Evolutionary conservation across 208 protist genomes (phyloP), one percentile per base, ranked within the genome.

Genomic region (Trichomonas tenax): DNA sequence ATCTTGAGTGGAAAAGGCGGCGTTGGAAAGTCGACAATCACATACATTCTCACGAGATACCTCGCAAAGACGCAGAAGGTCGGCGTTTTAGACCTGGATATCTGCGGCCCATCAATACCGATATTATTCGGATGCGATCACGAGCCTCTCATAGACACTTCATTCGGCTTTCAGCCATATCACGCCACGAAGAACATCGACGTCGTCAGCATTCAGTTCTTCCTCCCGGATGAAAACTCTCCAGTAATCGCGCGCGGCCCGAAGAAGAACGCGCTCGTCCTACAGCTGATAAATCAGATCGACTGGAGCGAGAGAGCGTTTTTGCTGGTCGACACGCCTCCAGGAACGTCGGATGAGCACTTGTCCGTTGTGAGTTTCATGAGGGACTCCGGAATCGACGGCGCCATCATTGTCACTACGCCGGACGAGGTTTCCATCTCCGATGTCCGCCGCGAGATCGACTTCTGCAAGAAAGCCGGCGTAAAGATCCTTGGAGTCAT

Each of bases 341-440:
- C 99, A 11, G 99, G 99, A 84, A 99, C 99, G 3, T 99, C 98
- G 14, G 99, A 99, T 97, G 99, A 99, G 97, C 99, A 99, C 98
- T 98, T 99, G 72, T 99, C 99, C 40, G 97, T 98, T 63, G 98
- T 98, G 81, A 98, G 98, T 44, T 98, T 99, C 89, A 97, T 99
- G 84, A 97, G 97, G 98, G 34, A 96, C 95, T 17, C 96, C 96
- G 96, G 97, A 82, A 96, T 98, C 63, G 98, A 98, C 96, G 98
- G 98, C 51, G 98, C 98, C 17, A 97, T 99, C 58, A 97, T 99
- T 51, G 98, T 99, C 36, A 99, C 99, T 0, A 99, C 99, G 10
- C 99, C 99, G 63, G 99, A 99, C 41, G 96, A 97, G 84, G 98
- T 99, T 0, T 97, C 99, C 23, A 98, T 99, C 89, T 97, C 98